A percentile compares a stretch with the other conserved stretches of the same genome.
Conservation (phyloP, 306 rosid genomes). For the peach (Prunus persica) region DNA sequence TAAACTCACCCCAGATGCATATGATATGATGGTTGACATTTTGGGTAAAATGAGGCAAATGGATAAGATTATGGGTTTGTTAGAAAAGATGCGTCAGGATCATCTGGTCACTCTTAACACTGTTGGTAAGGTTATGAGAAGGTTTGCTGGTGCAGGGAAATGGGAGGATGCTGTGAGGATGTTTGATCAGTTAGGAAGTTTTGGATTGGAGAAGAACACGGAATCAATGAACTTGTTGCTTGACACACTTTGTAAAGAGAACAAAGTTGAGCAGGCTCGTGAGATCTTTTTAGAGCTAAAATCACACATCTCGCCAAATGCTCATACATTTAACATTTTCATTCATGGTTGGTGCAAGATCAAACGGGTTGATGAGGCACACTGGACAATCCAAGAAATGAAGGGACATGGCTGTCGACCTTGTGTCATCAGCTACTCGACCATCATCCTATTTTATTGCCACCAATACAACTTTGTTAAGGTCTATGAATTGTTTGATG, state of each 20-base stretch:
- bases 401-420: constrained; percentile 72
- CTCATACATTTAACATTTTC: constrained; percentile 72
- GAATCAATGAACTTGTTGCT: constrained; percentile 86
- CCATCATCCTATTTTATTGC: constrained; percentile 61
- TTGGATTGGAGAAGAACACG: constrained; percentile 67
- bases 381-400: constrained; percentile 92
- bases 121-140: constrained; percentile 69
- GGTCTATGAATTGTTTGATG: constrained; percentile 74
- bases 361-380: constrained; percentile 72
- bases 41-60: constrained; percentile 76
- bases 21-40: constrained; percentile 63
- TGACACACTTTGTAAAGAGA: constrained; percentile 83
- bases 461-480: constrained; percentile 40
- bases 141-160: constrained; percentile 72
- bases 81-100: constrained; percentile 51
- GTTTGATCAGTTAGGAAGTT: constrained; percentile 60
- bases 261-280: constrained; percentile 65
- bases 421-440: constrained; percentile 76
- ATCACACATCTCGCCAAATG: constrained; percentile 61
- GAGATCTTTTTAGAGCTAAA: constrained; percentile 58
- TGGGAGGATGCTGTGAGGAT: constrained; percentile 73
- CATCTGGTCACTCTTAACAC: constrained; percentile 43
- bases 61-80: constrained; percentile 48
- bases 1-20: constrained; percentile 45
- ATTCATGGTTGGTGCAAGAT: constrained; percentile 92